phyloP scores from a whole-genome alignment of 345 rosid species.

The Combretum micranthum region DNA sequence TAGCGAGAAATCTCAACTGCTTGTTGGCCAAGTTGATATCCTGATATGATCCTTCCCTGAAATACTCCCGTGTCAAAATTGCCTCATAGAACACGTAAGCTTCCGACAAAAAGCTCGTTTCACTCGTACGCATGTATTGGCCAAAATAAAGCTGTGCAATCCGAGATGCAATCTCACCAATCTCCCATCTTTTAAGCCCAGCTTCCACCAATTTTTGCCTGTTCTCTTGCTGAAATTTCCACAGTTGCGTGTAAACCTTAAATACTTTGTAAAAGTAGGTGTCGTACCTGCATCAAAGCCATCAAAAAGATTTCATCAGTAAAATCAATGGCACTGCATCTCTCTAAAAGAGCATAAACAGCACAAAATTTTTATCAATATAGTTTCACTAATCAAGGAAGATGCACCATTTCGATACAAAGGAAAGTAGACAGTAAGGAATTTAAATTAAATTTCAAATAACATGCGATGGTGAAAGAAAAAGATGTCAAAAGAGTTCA shows the following conservation, averaged over 20 bases:
- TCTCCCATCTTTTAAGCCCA: conserved; percentile 96
- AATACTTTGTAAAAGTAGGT: conserved; percentile 91
- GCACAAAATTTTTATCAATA: too few relatives aligned
- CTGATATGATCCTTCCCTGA: conserved; percentile 78
- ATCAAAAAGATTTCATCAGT: conserved; percentile 4
- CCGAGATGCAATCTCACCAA: conserved; percentile 92
- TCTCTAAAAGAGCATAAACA: too few relatives aligned
- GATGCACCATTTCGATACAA: too few relatives aligned
- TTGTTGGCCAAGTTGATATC: conserved; percentile 81
- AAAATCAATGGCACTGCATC: background rate
- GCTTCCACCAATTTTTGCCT: conserved; percentile 84
- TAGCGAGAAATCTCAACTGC: conserved; percentile 79
- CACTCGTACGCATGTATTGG: conserved; percentile 90
- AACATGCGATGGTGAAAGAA: too few relatives aligned
- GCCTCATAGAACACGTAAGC: conserved; percentile 90
- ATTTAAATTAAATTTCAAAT: too few relatives aligned
- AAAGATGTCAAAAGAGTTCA: too few relatives aligned
- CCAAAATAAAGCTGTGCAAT: conserved; percentile 93
- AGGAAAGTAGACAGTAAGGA: too few relatives aligned
- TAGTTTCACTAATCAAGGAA: too few relatives aligned
- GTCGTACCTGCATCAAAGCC: conserved; percentile 50
- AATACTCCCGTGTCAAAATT: conserved; percentile 72
- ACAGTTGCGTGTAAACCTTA: conserved; percentile 89
- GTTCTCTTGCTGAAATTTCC: conserved; percentile 98
- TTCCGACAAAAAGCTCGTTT: conserved; percentile 67